Percentiles rank a stretch among this genome's conserved stretches.
These are phyloP conservation scores for Podospora pseudocomata DNA, from an alignment of 495 filamentous ascomycete genomes.

Conservation along the genomic window DNA sequence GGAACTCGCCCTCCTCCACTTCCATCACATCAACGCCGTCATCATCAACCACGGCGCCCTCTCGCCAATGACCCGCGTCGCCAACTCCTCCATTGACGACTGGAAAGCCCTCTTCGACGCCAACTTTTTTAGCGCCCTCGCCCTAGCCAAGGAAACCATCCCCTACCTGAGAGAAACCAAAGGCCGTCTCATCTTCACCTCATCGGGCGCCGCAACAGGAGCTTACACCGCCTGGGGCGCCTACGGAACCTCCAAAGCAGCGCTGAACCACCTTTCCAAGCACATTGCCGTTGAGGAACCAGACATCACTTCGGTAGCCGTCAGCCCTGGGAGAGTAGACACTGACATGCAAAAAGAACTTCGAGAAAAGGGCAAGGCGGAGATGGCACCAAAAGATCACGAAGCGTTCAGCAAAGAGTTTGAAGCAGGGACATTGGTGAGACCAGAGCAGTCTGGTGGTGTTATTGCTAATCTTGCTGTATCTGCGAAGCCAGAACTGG, in stretches of 20 bases:
- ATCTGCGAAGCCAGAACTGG: conserved; percentile 58
- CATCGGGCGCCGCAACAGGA: conserved; percentile 66
- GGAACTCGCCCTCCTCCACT: conserved; percentile 58
- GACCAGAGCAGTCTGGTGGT: conserved; percentile 77
- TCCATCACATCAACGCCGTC: conserved; percentile 72
- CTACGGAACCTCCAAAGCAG: conserved; percentile 86
- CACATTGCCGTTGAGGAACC: conserved; percentile 79
- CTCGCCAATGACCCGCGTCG: conserved; percentile 70
- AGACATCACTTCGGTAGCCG: conserved; percentile 61
- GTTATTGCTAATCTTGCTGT: conserved; percentile 76
- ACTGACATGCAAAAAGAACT: conserved; percentile 91
- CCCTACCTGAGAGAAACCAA: conserved; percentile 64
- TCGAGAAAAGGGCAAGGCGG: conserved; percentile 53
- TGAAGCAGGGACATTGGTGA: conserved; percentile 66
- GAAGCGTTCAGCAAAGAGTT: conserved; percentile 63
- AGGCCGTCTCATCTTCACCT: conserved; percentile 69
- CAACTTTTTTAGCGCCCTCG: conserved; percentile 78
- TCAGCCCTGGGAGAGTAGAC: conserved; percentile 83
- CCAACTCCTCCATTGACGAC: conserved; percentile 58
- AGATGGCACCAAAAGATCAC: conserved; percentile 63
- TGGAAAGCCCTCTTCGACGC: conserved; percentile 77
- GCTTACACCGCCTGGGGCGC: conserved; percentile 71
- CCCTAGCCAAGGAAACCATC: conserved; percentile 75
- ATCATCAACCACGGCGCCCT: conserved; percentile 86
- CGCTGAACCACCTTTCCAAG: conserved; percentile 73